Conservation (phyloP, 257 asterid genomes). For the Capsicum pubescens region DNA sequence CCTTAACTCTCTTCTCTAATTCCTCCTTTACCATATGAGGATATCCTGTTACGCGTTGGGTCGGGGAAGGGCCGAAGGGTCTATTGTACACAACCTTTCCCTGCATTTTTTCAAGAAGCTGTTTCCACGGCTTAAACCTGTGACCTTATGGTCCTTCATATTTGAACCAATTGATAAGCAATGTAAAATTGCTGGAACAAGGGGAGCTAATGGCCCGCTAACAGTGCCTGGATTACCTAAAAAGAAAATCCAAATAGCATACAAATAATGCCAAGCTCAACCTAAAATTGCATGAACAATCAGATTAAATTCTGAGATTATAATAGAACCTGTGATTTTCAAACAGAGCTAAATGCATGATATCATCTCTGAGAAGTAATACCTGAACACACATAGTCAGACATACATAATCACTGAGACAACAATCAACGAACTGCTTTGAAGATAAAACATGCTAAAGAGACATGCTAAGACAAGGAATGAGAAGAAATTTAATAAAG, state of each 20-base stretch:
- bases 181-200: background rate
- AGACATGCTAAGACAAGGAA: background rate
- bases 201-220: background rate
- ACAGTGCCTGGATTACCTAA: background rate
- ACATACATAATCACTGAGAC: background rate
- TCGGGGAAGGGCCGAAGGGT: too few relatives aligned
- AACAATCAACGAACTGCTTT: background rate
- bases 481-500: too few relatives aligned
- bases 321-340: background rate
- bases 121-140: too few relatives aligned
- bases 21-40: constrained; percentile 46
- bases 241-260: background rate
- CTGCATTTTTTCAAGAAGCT: too few relatives aligned
- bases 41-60: constrained; percentile 25
- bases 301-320: background rate
- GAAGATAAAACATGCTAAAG: constrained; percentile 23
- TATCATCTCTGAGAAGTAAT: constrained; percentile 2
- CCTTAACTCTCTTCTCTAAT: constrained; percentile 23
- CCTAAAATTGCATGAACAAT: background rate
- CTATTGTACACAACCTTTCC: constrained; percentile 28
- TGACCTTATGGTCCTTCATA: too few relatives aligned
- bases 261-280: background rate
- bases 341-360: background rate
- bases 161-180: background rate
- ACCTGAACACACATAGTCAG: background rate